Conservation (phyloP, 2,329 filamentous ascomycete genomes). For the Colletotrichum sublineola region DNA sequence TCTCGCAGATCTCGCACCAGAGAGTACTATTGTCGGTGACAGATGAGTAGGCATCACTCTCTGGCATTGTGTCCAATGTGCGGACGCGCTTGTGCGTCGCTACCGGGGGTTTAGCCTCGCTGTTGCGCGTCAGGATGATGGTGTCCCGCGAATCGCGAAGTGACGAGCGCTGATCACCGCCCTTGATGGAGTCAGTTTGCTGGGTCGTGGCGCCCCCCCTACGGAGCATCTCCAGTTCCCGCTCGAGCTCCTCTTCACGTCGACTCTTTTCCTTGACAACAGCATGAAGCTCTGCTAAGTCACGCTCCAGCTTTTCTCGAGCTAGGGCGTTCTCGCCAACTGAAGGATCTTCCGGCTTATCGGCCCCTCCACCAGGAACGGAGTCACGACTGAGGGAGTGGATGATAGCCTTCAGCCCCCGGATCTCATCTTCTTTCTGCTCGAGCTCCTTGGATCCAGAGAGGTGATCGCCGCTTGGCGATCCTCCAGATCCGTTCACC, state of each 20-base stretch:
- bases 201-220: conserved; percentile 51
- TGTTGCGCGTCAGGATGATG: conserved; percentile 68
- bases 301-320: conserved; percentile 81
- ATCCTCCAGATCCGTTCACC: conserved; percentile 59
- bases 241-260: conserved; percentile 88
- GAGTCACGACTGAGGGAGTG: conserved; percentile 90
- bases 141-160: conserved; percentile 76
- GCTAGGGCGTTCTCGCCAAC: conserved; percentile 64
- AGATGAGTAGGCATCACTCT: conserved; percentile 77
- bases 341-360: conserved; percentile 37
- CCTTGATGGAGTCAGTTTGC: conserved; percentile 49
- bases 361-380: conserved; percentile 62
- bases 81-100: conserved; percentile 62
- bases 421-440: conserved; percentile 96
- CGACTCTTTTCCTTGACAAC: conserved; percentile 78
- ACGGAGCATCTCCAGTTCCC: conserved; percentile 79
- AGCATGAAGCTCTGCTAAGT: conserved; percentile 82
- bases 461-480: conserved; percentile 56
- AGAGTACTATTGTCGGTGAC: conserved; percentile 80
- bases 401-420: conserved; percentile 97
- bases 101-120: conserved; percentile 63
- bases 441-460: conserved; percentile 81
- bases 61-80: conserved; percentile 77
- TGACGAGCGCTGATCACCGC: conserved; percentile 68
- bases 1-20: conserved; percentile 97